Evolutionary conservation across 2,329 filamentous ascomycete genomes (phyloP).

Genomic region (Balansia obtecta): DNA sequence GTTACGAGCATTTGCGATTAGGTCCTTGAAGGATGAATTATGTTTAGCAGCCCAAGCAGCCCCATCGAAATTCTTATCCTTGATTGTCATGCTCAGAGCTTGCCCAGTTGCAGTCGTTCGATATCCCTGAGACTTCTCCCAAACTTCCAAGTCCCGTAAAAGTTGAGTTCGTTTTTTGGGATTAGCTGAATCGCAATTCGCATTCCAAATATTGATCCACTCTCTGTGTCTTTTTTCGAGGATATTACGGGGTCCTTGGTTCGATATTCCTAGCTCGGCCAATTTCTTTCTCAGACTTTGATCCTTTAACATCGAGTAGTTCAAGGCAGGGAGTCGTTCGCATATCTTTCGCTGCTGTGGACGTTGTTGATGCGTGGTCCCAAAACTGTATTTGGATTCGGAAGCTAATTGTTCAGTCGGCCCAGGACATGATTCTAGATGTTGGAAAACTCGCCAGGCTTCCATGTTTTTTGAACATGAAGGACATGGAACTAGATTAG

Average conservation of each 20-base stretch:
- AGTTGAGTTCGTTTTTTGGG: slow-evolving; percentile 62
- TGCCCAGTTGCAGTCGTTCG: slow-evolving; percentile 30
- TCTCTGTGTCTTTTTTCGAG: slow-evolving; percentile 76
- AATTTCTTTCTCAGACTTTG: slow-evolving; percentile 67
- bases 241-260: slow-evolving; percentile 51
- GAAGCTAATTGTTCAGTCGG: slow-evolving; percentile 14
- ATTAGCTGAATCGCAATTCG: slow-evolving; percentile 76
- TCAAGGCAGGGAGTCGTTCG: slow-evolving; percentile 66
- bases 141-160: slow-evolving; percentile 65
- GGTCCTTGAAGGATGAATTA: slow-evolving; percentile 59
- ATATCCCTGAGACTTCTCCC: slow-evolving; percentile 74
- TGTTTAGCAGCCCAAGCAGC: slow-evolving; percentile 63
- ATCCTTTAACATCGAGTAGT: slow-evolving; percentile 82
- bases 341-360: slow-evolving; percentile 13
- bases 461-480: slow-evolving; percentile 75
- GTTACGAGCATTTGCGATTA: slow-evolving; percentile 62
- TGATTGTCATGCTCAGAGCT: slow-evolving; percentile 40
- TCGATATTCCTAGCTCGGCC: slow-evolving; percentile 64
- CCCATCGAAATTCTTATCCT: slow-evolving; percentile 81
- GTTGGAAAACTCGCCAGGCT: slow-evolving; percentile 60
- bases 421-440: slow-evolving; percentile 56
- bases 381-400: slow-evolving; percentile 12
- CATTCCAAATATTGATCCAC: slow-evolving; percentile 93
- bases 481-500: slow-evolving; percentile 73
- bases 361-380: neutral